Base-by-base conservation (phyloP, 345 rosid species). In the Adansonia digitata region DNA sequence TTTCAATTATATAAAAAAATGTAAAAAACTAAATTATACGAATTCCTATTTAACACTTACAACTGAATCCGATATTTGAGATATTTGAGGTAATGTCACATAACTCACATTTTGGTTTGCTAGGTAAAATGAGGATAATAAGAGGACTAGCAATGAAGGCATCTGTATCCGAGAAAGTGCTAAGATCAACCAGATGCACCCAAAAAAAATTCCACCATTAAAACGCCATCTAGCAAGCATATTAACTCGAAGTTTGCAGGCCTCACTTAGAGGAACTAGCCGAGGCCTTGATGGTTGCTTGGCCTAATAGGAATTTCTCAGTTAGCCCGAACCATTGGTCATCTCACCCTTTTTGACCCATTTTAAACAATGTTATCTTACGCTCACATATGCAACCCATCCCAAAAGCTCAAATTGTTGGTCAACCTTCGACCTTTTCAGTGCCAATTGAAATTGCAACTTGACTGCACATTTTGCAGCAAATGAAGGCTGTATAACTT, bases 201-300 rank as follows among this genome's bases (percentile, higher is more conserved):
- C n/a, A n/a, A n/a, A n/a, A n/a, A n/a, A n/a, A n/a, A n/a, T n/a
- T n/a, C n/a, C n/a, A n/a, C n/a, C n/a, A n/a, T n/a, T n/a, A n/a
- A n/a, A n/a, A n/a, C n/a, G n/a, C n/a, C 99, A 95, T 52, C 85
- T 97, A 69, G 99, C 93, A 82, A 95, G 97, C 89, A 95, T 91
- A 79, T 78, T 93, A 86, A 95, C 99, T 40, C 84, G 99, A 53
- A 91, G 93, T 78, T 66, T 93, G 84, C 98, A 93, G 78, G 98
- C 93, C 76, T 95, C 99, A 24, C 88, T 95, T 22, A 98, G 99
- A 48, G 99, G 99, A 74, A 89, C 87, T 42, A 92, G 92, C 49
- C 83, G 81, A n/a, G 31, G 86, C 98, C 57, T 76, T 94, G 78
- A 91, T 94, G 98, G 90, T 92, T 34, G 97, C 96, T 67, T 94